Evolutionary conservation across 345 rosid genomes (phyloP).

Genomic region (Pistacia atlantica): DNA sequence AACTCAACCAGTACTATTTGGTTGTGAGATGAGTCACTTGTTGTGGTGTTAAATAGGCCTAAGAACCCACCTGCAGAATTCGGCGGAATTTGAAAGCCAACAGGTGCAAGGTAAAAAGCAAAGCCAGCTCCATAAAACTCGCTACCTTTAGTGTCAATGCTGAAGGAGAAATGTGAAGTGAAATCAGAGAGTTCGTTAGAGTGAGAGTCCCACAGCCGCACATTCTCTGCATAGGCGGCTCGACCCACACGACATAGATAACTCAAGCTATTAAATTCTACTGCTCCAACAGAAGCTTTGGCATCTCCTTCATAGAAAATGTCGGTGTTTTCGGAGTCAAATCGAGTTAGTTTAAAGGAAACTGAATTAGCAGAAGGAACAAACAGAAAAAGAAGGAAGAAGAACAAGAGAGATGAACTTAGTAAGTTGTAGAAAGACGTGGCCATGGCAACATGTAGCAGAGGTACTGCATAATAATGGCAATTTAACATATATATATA

Average conservation of each 20-base stretch:
- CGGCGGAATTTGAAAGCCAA: slow-evolving; percentile 28
- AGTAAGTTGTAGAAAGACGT: not conserved
- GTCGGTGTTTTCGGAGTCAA: not conserved
- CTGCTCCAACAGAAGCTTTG: slow-evolving; percentile 10
- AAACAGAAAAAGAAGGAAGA: not conserved
- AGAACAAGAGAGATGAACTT: slow-evolving; percentile 6
- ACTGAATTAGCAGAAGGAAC: slow-evolving; percentile 1
- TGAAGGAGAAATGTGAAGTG: slow-evolving; percentile 28
- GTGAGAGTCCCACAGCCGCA: slow-evolving; percentile 29
- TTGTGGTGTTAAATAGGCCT: slow-evolving; percentile 28
- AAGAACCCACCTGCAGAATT: slow-evolving; percentile 32
- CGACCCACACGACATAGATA: slow-evolving; percentile 28
- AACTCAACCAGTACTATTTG: slow-evolving; percentile 27
- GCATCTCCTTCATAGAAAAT: slow-evolving; percentile 31
- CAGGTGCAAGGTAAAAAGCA: slow-evolving; percentile 34
- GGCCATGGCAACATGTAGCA: not conserved
- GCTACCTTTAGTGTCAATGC: not conserved
- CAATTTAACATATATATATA: not conserved
- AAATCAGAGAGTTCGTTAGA: slow-evolving; percentile 28
- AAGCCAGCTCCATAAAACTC: slow-evolving; percentile 22
- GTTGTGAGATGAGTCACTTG: slow-evolving; percentile 10
- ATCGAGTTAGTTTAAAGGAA: slow-evolving; percentile 21
- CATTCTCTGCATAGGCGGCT: slow-evolving; percentile 21
- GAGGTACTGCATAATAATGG: not conserved
- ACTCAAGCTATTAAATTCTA: slow-evolving; percentile 18